Evolutionary conservation across 257 asterid species (phyloP).

Genomic region (Pogostemon cablin): DNA sequence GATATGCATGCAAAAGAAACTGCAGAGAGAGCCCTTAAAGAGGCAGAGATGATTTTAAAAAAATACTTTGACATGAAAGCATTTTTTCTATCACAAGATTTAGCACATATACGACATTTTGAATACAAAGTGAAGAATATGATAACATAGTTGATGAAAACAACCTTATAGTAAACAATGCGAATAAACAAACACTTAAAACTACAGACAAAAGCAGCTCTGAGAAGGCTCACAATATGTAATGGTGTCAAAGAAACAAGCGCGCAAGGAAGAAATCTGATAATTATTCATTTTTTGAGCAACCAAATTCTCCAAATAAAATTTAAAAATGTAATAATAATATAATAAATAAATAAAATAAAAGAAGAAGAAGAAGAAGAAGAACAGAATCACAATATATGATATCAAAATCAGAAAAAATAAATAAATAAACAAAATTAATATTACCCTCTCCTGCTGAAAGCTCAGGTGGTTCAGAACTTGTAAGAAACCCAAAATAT

Average conservation of each 20-base stretch:
- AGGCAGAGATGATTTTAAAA: conserved; percentile 8
- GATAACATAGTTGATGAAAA: conserved; percentile 19
- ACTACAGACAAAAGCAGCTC: conserved; percentile 13
- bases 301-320: background rate
- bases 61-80: background rate
- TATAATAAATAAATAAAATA: too few relatives aligned
- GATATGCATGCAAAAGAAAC: background rate
- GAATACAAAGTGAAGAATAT: conserved; percentile 14
- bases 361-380: too few relatives aligned
- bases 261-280: conserved; percentile 15
- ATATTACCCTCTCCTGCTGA: conserved; percentile 76
- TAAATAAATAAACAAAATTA: background rate
- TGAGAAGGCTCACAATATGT: conserved; percentile 1
- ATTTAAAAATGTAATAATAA: too few relatives aligned
- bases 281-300: background rate
- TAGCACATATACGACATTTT: conserved; percentile 4
- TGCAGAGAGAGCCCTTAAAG: background rate
- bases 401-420: conserved; percentile 16
- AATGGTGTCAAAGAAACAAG: conserved; percentile 4
- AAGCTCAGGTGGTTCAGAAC: conserved; percentile 52
- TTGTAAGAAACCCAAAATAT: conserved; percentile 52
- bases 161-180: conserved; percentile 6
- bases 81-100: background rate
- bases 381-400: background rate
- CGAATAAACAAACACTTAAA: conserved; percentile 13